Evolutionary conservation across 1,284 basidiomycete genomes (phyloP), one percentile per base, ranked within the genome.

Genomic region (Ustilago lituana): DNA sequence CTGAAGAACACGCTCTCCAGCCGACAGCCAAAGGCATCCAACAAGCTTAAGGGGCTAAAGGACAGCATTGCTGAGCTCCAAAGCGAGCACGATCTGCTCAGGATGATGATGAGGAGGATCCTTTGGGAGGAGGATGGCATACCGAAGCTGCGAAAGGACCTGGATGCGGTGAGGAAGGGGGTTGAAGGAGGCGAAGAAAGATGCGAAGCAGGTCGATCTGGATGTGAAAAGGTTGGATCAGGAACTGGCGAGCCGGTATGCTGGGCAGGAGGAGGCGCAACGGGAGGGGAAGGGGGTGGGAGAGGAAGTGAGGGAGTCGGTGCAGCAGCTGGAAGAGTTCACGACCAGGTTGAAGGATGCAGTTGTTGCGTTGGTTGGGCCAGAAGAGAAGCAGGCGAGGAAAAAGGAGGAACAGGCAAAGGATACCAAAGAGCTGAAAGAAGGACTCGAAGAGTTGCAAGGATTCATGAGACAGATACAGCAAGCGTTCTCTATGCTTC

Each of bases 381-480:
- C 50, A 24, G 50, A 52, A n/a, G 24, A 27, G 6, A 48, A 48
- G 11, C 12, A 33, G 11, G n/a, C 12, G 5, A 37, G n/a, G 33
- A 41, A 52, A 17, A 17, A 37, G 17, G 50, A 52, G 22, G 26
- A 33, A 33, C 15, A 45, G 23, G 35, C 23, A 17, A 45, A 45
- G 26, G 51, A 54, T 12, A 24, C 17, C 1, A 32, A 36, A 10
- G 36, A 46, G 36, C 10, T 44, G 11, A 54, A 46, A 36, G 32
- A 54, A 12, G 44, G 37, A 4, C 14, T 43, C 23, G 20, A 11
- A 17, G 26, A 31, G 17, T 27, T 43, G 26, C 40, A 43, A 17
- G 27, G 38, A 5, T 50, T 50, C 23, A 41, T 50, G 38, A 20
- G 12, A 19, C 48, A 50, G 31, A 40, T 41, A 38, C 29, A 50